Evolutionary conservation across 1,284 basidiomycete genomes (phyloP).

Genomic region (Cutaneotrichosporon cyanovorans): DNA sequence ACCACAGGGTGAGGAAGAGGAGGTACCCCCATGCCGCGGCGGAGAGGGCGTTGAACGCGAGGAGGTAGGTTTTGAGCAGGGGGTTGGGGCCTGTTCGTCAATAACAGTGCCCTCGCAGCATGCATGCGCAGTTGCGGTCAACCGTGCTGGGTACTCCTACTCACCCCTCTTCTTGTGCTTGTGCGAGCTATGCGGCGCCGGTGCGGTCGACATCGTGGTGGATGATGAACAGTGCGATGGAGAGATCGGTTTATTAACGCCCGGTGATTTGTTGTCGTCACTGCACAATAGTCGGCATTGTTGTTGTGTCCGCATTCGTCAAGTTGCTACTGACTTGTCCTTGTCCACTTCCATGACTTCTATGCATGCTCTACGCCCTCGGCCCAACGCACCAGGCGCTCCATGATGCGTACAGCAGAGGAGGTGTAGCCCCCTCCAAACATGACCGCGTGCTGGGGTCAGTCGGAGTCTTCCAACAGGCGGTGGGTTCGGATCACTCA

Average conservation of each 20-base stretch:
- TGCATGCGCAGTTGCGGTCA: too few relatives aligned
- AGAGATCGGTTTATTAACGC: too few relatives aligned
- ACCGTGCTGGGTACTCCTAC: too few relatives aligned
- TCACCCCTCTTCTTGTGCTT: background rate
- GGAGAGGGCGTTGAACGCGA: slow-evolving; percentile 69
- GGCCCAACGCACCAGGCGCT: slow-evolving; percentile 29
- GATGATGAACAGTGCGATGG: too few relatives aligned
- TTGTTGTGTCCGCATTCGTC: too few relatives aligned
- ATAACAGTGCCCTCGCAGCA: too few relatives aligned
- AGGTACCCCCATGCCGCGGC: slow-evolving; percentile 66
- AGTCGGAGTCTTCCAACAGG: background rate
- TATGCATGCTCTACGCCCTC: slow-evolving; percentile 7
- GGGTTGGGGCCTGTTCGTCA: slow-evolving; percentile 17
- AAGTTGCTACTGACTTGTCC: too few relatives aligned
- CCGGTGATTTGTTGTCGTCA: too few relatives aligned
- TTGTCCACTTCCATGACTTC: background rate
- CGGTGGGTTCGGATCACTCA: slow-evolving; percentile 11
- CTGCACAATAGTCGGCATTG: too few relatives aligned
- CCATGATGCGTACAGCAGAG: slow-evolving; percentile 37
- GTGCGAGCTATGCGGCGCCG: background rate
- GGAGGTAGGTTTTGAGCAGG: slow-evolving; percentile 54
- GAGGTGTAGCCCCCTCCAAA: slow-evolving; percentile 39
- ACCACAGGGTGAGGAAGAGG: slow-evolving; percentile 50
- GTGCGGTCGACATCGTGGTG: too few relatives aligned
- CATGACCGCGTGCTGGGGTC: slow-evolving; percentile 38